Conservation (phyloP, 2,329 filamentous ascomycete species). For the Apiospora saccharicola region DNA sequence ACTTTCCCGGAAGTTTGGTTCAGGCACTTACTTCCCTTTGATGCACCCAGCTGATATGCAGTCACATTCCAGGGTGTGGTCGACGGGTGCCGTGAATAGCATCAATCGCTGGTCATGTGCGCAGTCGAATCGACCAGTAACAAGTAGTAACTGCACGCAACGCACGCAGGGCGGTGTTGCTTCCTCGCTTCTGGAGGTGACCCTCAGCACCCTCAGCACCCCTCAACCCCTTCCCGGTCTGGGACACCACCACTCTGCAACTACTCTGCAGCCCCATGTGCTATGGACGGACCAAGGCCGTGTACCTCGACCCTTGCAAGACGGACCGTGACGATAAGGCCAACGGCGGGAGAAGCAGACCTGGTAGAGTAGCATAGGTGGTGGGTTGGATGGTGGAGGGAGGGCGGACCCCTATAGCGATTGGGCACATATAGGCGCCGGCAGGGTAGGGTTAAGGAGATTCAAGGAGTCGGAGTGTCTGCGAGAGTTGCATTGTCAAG, state of each 20-base stretch:
- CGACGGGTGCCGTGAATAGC: neutral
- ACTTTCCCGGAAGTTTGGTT: conserved; percentile 11
- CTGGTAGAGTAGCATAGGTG: conserved; percentile 9
- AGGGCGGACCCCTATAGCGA: neutral
- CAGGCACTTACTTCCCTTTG: neutral
- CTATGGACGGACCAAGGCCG: conserved; percentile 2
- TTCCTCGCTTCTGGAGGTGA: neutral
- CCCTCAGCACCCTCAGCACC: neutral
- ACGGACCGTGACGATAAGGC: conserved; percentile 19
- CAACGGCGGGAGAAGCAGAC: conserved; percentile 3
- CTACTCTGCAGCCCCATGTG: conserved; percentile 5
- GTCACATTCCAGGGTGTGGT: conserved; percentile 2
- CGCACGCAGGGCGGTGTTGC: neutral
- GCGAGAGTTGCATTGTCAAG: conserved; percentile 3
- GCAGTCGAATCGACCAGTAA: neutral
- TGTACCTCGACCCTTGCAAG: conserved; percentile 9
- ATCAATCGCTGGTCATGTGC: conserved; percentile 9
- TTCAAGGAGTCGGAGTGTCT: conserved; percentile 4
- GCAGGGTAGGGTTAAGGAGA: conserved; percentile 12
- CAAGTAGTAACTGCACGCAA: neutral
- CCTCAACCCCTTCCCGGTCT: neutral
- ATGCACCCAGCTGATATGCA: neutral
- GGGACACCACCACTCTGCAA: neutral
- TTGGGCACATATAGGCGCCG: conserved; percentile 5
- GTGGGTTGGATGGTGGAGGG: neutral